A percentile compares a stretch with the other conserved stretches of the same genome.
These are phyloP conservation scores for Cladophialophora yegresii DNA, from an alignment of 2,329 filamentous ascomycete species.

Conservation along the genomic window DNA sequence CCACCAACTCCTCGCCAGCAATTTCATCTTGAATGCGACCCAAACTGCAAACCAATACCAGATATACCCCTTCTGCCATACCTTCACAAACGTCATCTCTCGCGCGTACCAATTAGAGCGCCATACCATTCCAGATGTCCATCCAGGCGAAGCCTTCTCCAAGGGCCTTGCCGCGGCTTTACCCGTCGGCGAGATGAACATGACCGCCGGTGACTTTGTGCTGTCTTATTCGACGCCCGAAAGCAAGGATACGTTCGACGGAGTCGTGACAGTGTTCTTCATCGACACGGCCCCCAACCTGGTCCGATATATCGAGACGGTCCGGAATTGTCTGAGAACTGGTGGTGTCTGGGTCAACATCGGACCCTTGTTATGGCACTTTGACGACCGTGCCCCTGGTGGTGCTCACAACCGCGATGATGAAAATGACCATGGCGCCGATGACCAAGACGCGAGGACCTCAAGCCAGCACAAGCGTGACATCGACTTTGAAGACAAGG, in stretches of 20 bases:
- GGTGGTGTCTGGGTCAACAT: slow-evolving; percentile 86
- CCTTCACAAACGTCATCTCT: slow-evolving; percentile 80
- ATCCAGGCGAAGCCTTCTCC: slow-evolving; percentile 62
- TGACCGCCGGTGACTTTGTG: slow-evolving; percentile 91
- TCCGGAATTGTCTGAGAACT: slow-evolving; percentile 71
- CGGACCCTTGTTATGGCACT: slow-evolving; percentile 93
- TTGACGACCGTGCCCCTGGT: slow-evolving; percentile 71
- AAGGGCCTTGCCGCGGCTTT: slow-evolving; percentile 34
- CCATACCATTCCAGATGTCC: slow-evolving; percentile 77
- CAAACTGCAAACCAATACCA: slow-evolving; percentile 62
- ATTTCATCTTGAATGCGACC: slow-evolving; percentile 59
- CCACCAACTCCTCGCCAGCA: slow-evolving; percentile 87
- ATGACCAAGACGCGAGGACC: slow-evolving; percentile 38
- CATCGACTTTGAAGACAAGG: slow-evolving; percentile 45
- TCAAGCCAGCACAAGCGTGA: slow-evolving; percentile 53
- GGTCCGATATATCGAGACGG: slow-evolving; percentile 83
- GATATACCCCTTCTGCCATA: slow-evolving; percentile 82
- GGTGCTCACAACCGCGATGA: slow-evolving; percentile 53
- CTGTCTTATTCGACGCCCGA: slow-evolving; percentile 70
- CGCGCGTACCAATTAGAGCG: slow-evolving; percentile 73
- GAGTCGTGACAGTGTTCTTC: slow-evolving; percentile 89
- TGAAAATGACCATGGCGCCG: slow-evolving; percentile 39
- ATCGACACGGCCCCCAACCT: slow-evolving; percentile 95
- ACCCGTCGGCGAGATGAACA: slow-evolving; percentile 72
- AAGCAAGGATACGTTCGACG: slow-evolving; percentile 68